Conservation (phyloP, 768 basidiomycete genomes). For the Calocybe cyanea region DNA sequence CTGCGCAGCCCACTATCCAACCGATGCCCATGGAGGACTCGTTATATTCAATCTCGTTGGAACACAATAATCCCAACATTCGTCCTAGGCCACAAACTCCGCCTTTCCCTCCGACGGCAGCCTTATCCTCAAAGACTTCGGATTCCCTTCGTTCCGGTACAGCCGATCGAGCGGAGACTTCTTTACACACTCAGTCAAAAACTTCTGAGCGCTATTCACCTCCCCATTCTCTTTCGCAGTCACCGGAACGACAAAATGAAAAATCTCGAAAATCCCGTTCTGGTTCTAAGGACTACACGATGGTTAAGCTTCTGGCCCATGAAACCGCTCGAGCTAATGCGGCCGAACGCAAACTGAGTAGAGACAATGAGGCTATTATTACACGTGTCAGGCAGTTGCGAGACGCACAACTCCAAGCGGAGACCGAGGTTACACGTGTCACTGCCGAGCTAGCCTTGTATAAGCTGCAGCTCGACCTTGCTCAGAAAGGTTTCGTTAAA, state of each 20-base stretch:
- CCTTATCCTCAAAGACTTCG: not conserved
- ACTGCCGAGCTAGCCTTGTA: conserved; percentile 52
- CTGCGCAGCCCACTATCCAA: conserved; percentile 6
- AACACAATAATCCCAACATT: not conserved
- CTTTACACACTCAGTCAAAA: not conserved
- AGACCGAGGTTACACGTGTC: conserved; percentile 27
- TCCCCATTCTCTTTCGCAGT: conserved; percentile 1
- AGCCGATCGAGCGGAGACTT: not conserved
- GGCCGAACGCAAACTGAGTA: conserved; percentile 26
- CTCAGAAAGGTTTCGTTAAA: conserved; percentile 39
- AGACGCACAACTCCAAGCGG: conserved; percentile 25
- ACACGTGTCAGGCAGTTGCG: conserved; percentile 27
- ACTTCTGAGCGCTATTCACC: conserved; percentile 6
- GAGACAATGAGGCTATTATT: conserved; percentile 23
- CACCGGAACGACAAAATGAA: conserved; percentile 4
- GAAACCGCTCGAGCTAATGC: conserved; percentile 38
- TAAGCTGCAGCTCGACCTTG: conserved; percentile 53
- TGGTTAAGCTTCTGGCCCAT: conserved; percentile 20
- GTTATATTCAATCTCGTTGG: too few species aligned
- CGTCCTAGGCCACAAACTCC: conserved; percentile 9
- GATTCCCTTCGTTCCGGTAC: not conserved
- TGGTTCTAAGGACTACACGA: conserved; percentile 4
- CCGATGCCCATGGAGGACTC: not conserved
- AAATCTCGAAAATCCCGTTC: conserved; percentile 1
- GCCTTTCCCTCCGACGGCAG: conserved; percentile 4